Evolutionary conservation across 257 asterid species (phyloP).

Genomic region (Nicotiana attenuata): DNA sequence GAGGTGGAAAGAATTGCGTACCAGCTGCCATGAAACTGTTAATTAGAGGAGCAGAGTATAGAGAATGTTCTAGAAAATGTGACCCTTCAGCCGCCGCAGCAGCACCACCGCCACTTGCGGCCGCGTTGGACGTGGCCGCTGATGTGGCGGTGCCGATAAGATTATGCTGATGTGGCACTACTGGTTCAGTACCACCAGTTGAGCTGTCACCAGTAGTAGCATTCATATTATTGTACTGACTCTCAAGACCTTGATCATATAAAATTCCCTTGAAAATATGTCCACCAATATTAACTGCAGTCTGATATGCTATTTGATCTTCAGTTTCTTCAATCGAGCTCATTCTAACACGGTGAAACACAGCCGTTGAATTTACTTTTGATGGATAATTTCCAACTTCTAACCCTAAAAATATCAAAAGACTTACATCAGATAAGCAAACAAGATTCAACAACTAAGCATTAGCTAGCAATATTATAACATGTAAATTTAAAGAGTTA

Average conservation of each 20-base stretch:
- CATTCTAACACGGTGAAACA: slow-evolving; percentile 79
- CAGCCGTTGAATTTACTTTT: slow-evolving; percentile 68
- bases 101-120: slow-evolving; percentile 7
- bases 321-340: slow-evolving; percentile 66
- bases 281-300: slow-evolving; percentile 85
- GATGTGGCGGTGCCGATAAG: slow-evolving; percentile 32
- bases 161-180: slow-evolving; percentile 24
- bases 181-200: slow-evolving; percentile 52
- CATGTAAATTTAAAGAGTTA: background rate
- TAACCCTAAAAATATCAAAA: slow-evolving; percentile 44
- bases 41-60: slow-evolving; percentile 46
- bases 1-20: slow-evolving; percentile 95
- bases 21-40: slow-evolving; percentile 62
- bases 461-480: background rate
- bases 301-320: slow-evolving; percentile 77
- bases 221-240: slow-evolving; percentile 32
- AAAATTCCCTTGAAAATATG: slow-evolving; percentile 91
- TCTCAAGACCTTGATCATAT: slow-evolving; percentile 77
- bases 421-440: background rate
- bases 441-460: background rate
- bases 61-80: slow-evolving; percentile 46
- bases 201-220: slow-evolving; percentile 56
- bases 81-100: background rate
- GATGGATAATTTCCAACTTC: slow-evolving; percentile 77
- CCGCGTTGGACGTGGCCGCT: background rate